Evolutionary conservation across 164 flowering plant genomes (phyloP).

Genomic region (Nymphaea thermarum): DNA sequence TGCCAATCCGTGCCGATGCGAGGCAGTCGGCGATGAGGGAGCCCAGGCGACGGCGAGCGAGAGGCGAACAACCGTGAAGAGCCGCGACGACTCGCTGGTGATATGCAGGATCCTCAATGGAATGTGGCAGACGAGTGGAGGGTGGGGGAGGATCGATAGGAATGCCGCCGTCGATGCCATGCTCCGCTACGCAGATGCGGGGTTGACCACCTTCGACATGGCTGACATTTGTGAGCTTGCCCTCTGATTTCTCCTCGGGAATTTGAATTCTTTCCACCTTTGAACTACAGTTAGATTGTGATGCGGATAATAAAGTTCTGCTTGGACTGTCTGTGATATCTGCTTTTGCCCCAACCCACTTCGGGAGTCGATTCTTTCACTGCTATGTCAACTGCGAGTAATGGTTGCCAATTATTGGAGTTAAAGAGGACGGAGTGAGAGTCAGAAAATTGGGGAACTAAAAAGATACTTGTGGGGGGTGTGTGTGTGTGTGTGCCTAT

Average conservation of each 20-base stretch:
- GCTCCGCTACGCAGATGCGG: constrained; percentile 76
- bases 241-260: not conserved
- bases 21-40: too few relatives aligned
- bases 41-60: not conserved
- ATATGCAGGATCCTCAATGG: constrained; percentile 81
- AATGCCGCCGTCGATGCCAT: constrained; percentile 82
- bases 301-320: not conserved
- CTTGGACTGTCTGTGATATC: too few relatives aligned
- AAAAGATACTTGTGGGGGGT: not conserved
- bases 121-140: constrained; percentile 98
- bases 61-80: constrained; percentile 33
- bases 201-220: constrained; percentile 91
- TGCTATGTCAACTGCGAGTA: not conserved
- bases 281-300: not conserved
- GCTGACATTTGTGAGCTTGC: constrained; percentile 65
- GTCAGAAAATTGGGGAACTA: not conserved
- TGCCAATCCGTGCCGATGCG: not conserved
- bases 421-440: not conserved
- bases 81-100: constrained; percentile 66
- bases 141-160: constrained; percentile 83
- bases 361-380: not conserved
- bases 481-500: not conserved
- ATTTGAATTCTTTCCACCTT: not conserved
- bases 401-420: not conserved
- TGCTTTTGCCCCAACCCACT: too few relatives aligned